phyloP scores from a whole-genome alignment of 1,284 basidiomycete species.

The Ustilago hordei region DNA sequence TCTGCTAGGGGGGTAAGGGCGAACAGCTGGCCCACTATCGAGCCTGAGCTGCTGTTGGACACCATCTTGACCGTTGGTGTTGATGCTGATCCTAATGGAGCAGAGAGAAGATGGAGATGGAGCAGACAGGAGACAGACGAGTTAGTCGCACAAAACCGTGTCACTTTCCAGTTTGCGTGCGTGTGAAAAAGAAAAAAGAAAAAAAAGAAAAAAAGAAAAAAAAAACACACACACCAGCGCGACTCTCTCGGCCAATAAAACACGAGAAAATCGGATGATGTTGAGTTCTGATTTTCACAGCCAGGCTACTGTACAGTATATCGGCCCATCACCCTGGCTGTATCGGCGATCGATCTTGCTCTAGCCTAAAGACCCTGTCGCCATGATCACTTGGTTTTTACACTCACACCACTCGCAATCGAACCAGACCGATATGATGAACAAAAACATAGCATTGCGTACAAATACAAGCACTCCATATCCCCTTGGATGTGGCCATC shows the following conservation, averaged over 20 bases:
- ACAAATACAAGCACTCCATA: background rate
- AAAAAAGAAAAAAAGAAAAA: background rate
- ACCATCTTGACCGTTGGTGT: background rate
- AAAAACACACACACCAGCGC: background rate
- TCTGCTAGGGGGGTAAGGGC: constrained; percentile 34
- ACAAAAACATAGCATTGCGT: background rate
- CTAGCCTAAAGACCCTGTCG: background rate
- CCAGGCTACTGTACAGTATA: background rate
- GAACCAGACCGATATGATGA: background rate
- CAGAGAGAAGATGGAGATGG: background rate
- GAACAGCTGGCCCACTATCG: constrained; percentile 41
- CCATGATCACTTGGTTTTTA: background rate
- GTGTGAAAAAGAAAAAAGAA: background rate
- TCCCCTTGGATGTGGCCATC: background rate
- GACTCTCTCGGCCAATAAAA: background rate
- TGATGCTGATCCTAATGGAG: background rate
- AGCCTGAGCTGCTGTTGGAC: background rate
- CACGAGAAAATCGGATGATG: constrained; percentile 10
- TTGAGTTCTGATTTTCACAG: background rate
- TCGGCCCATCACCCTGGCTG: background rate
- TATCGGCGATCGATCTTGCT: background rate
- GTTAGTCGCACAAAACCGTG: background rate
- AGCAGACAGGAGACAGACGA: background rate
- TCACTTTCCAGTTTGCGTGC: background rate
- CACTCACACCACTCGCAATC: background rate